Conservation (phyloP, 2,329 filamentous ascomycete species). For the Fusarium robinianum region DNA sequence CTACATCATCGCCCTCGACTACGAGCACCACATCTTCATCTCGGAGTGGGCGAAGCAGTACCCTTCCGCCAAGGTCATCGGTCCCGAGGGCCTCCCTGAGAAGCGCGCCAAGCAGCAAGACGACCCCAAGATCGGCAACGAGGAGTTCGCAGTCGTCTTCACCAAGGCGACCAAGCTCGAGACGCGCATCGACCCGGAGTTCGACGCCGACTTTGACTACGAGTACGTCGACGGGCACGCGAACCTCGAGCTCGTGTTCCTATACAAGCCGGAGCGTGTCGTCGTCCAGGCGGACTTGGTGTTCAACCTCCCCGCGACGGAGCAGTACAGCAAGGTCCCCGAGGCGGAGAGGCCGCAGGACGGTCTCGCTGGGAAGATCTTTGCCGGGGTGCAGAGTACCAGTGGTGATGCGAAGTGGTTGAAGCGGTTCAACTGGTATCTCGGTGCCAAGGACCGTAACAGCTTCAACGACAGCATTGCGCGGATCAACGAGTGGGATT, state of each 20-base stretch:
- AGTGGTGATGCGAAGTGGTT: conserved; percentile 70
- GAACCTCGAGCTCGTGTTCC: conserved; percentile 88
- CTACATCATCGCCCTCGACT: conserved; percentile 86
- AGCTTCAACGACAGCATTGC: conserved; percentile 72
- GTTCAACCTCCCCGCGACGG: conserved; percentile 86
- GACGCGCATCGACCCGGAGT: conserved; percentile 70
- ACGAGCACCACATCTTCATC: conserved; percentile 95
- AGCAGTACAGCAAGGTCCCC: conserved; percentile 81
- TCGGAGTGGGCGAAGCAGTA: conserved; percentile 81
- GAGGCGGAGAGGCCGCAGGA: conserved; percentile 37
- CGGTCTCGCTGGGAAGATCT: conserved; percentile 50
- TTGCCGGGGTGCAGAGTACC: conserved; percentile 62
- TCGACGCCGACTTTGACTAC: conserved; percentile 83
- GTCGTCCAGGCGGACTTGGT: conserved; percentile 88
- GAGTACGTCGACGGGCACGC: conserved; percentile 80
- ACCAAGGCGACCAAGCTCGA: conserved; percentile 57
- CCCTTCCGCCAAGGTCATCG: conserved; percentile 79
- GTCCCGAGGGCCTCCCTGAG: conserved; percentile 79
- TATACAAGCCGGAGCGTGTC: conserved; percentile 76
- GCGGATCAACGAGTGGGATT: conserved; percentile 79
- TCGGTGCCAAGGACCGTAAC: conserved; percentile 63
- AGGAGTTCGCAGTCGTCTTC: conserved; percentile 70
- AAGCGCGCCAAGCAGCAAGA: conserved; percentile 69
- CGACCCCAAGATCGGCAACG: conserved; percentile 51
- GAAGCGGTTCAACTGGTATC: conserved; percentile 84